Evolutionary conservation across 2,329 filamentous ascomycete species (phyloP).

Genomic region (Pseudogymnoascus destructans): DNA sequence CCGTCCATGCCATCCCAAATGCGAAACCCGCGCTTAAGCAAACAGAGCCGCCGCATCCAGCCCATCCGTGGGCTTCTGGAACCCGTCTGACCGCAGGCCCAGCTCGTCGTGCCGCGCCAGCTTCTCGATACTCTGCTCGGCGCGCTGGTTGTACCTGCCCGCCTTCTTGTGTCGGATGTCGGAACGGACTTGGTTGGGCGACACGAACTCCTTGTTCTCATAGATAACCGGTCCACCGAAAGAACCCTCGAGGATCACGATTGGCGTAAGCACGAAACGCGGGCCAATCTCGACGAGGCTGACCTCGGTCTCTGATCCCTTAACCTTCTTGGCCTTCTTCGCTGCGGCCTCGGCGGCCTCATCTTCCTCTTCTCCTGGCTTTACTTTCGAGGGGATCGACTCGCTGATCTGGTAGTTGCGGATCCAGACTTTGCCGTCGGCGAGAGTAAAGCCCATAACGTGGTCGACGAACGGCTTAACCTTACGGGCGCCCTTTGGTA

Average conservation of each 20-base stretch:
- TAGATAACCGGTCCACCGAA: slow-evolving; percentile 96
- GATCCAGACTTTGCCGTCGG: slow-evolving; percentile 92
- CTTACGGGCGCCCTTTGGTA: slow-evolving; percentile 76
- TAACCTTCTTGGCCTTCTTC: slow-evolving; percentile 31
- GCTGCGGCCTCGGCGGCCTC: slow-evolving; percentile 32
- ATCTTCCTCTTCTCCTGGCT: slow-evolving; percentile 31
- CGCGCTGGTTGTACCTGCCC: slow-evolving; percentile 60
- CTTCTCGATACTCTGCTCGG: slow-evolving; percentile 60
- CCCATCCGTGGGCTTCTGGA: slow-evolving; percentile 50
- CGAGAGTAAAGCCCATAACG: slow-evolving; percentile 81
- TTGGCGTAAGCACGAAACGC: slow-evolving; percentile 82
- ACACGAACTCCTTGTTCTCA: slow-evolving; percentile 95
- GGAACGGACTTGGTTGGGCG: slow-evolving; percentile 82
- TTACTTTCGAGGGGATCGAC: slow-evolving; percentile 47
- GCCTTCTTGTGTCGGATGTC: slow-evolving; percentile 69
- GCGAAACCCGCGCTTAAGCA: slow-evolving; percentile 36
- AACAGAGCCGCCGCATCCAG: slow-evolving; percentile 70
- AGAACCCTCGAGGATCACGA: slow-evolving; percentile 86
- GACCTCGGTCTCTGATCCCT: slow-evolving; percentile 57
- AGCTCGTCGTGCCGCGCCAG: slow-evolving; percentile 63
- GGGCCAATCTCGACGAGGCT: slow-evolving; percentile 87
- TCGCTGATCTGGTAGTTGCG: slow-evolving; percentile 89
- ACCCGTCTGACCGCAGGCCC: slow-evolving; percentile 56
- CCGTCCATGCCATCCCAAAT: slow-evolving; percentile 6
- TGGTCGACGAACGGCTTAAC: slow-evolving; percentile 95